Evolutionary conservation across 192 early-diverging fungal species (phyloP).

Genomic region (Backusella tuberculispora): DNA sequence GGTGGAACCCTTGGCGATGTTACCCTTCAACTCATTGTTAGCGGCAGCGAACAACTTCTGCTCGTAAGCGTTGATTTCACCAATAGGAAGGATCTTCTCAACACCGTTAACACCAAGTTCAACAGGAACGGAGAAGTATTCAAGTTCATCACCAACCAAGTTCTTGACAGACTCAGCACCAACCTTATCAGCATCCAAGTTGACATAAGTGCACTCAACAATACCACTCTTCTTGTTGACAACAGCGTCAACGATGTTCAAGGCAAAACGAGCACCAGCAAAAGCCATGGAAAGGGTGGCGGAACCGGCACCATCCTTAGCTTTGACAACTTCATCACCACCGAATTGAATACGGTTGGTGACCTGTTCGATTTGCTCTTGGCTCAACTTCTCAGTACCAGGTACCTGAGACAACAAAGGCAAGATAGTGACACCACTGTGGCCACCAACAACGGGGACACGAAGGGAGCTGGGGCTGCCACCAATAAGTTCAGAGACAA

Average conservation of each 20-base stretch:
- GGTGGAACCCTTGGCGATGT: conserved; percentile 86
- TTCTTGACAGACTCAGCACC: conserved; percentile 9
- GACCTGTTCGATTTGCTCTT: conserved; percentile 88
- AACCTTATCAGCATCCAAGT: conserved; percentile 52
- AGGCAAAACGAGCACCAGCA: conserved; percentile 91
- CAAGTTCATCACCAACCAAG: conserved; percentile 56
- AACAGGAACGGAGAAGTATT: conserved; percentile 81
- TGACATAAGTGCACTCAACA: conserved; percentile 90
- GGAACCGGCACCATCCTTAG: conserved; percentile 95
- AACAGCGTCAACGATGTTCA: conserved; percentile 83
- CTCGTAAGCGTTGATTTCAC: conserved; percentile 81
- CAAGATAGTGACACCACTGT: conserved; percentile 96
- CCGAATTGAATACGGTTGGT: conserved; percentile 99
- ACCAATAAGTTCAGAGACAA: conserved; percentile 83
- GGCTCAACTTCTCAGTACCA: conserved; percentile 60
- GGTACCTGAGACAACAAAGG: conserved; percentile 86
- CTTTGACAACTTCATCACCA: conserved; percentile 99
- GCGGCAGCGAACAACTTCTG: conserved; percentile 80
- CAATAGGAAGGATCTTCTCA: conserved; percentile 84
- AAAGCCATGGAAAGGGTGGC: conserved; percentile 92
- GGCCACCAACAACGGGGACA: conserved; percentile 93
- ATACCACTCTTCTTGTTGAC: conserved; percentile 79
- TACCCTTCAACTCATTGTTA: conserved; percentile 89
- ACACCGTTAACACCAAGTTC: conserved; percentile 88
- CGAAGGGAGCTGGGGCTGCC: conserved; percentile 68